Evolutionary conservation across 441 rosid genomes (phyloP), one percentile per base, ranked within the genome.

Genomic region (Gossypium gossypioides): DNA sequence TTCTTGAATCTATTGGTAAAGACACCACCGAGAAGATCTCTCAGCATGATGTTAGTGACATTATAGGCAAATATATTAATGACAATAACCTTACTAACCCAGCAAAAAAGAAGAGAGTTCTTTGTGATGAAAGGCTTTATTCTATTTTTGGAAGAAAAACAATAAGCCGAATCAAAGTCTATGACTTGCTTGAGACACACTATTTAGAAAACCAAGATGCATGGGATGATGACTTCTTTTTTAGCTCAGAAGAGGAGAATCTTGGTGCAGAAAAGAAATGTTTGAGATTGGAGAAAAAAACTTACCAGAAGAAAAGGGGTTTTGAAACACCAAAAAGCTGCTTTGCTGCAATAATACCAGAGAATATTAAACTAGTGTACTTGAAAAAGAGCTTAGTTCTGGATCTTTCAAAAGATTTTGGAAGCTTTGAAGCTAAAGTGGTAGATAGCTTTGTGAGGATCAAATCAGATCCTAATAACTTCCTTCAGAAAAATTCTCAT

Each of bases 391-490:
- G 88, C 80, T 80, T 87, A 55, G 86, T 87, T 40, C 68, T 72
- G 73, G 81, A 83, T 62, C 84, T 89, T 48, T 8, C 77, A 2
- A 79, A 85, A 77, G 81, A 76, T 71, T 76, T 63, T 71, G 83
- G 81, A 3, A 80, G 65, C 18, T 89, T 85, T 19, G 88, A 84
- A 78, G 51, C 57, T 70, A 87, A 87, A 71, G 72, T 89, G 68
- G 66, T 84, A 56, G 86, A 82, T 52, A 84, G 90, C 73, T 81
- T 86, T 76, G 85, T 86, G 37, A 82, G 89, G 84, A 80, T 85
- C 40, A 89, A 82, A 76, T 71, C 89, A 46, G 93, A 89, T 60
- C 90, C 89, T 6, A 74, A 82, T 76, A 84, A 84, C 72, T 87
- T 83, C 78, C 81, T 81, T 74, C 89, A 86, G 81, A 80, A 83